Base-by-base conservation (phyloP, 2,329 filamentous ascomycete genomes). In the Harringtonia aguacate region DNA sequence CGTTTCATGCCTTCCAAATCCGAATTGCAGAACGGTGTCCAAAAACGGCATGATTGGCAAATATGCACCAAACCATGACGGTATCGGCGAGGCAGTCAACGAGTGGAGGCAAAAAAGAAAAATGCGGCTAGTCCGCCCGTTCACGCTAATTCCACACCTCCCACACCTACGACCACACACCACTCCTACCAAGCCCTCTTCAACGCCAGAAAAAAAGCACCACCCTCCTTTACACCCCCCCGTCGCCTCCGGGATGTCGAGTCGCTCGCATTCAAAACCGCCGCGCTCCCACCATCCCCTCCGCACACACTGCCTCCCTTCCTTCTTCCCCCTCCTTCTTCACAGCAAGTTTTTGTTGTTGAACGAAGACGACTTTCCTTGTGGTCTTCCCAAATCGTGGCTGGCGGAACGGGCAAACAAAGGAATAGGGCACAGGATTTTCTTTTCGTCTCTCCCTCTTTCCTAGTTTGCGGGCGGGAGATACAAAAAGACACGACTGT, bases 141-240 rank as follows among this genome's bases (percentile, higher is more conserved):
- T 39, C 38, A 21, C 42, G 44, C 48, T 50, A 50, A 45, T 27
- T 31, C 22, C 48, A 50, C 48, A 44, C 48, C 43, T 44, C 45
- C 33, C 41, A 34, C 18, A 34, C 42, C 29, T 13, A 24, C 18
- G 10, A 39, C 37, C 37, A 39, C 37, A 24, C 21, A 38, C 22
- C n/a, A 28, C 37, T 27, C 34, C n/a, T n/a, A 36, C 33, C 39
- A 41, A 14, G 22, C 33, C 39, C 39, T 36, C 36, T 43, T 35
- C 21, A 39, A 37, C 33, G 42, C 38, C 36, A 42, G 27, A 42
- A 41, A 41, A 24, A 14, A n/a, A 41, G 24, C 43, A 34, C 33
- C 38, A 30, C 39, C 36, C 20, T 35, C 30, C 20, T 30, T 21
- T 18, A 33, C 30, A 29, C 28, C 24, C 38, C 43, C 34, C 46